A percentile compares a stretch with the other conserved stretches of the same genome.
phyloP scores from a whole-genome alignment of 495 filamentous ascomycete species.

The Podospora anserina region DNA sequence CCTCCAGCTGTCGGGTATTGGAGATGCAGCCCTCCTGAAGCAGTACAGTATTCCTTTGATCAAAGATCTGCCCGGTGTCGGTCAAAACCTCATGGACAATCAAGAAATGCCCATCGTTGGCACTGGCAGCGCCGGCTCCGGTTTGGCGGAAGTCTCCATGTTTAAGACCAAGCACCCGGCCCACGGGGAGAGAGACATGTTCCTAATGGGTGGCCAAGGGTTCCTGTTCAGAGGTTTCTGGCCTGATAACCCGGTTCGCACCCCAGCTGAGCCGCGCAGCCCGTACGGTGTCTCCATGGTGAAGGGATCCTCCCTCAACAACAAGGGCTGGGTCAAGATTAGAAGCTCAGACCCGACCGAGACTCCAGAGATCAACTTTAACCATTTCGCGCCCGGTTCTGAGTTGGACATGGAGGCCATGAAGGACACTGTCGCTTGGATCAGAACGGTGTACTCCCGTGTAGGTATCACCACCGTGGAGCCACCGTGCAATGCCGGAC shows the following conservation, averaged over 20 bases:
- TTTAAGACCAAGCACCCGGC: conserved; percentile 36
- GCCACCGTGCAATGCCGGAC: conserved; percentile 30
- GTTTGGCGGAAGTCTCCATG: conserved; percentile 34
- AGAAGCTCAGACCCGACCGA: conserved; percentile 31
- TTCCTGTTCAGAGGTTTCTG: conserved; percentile 41
- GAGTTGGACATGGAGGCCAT: conserved; percentile 36
- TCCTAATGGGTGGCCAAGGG: conserved; percentile 39
- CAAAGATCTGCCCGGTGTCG: conserved; percentile 54
- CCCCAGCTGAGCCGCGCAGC: conserved; percentile 26
- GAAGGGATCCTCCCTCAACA: conserved; percentile 33
- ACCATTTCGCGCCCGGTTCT: conserved; percentile 30
- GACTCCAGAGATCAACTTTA: conserved; percentile 42
- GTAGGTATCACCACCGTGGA: conserved; percentile 34
- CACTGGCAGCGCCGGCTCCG: conserved; percentile 26
- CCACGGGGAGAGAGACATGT: conserved; percentile 39
- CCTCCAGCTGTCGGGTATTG: conserved; percentile 43
- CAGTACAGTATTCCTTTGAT: conserved; percentile 44
- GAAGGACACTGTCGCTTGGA: conserved; percentile 38
- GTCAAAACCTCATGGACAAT: conserved; percentile 60
- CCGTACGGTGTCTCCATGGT: conserved; percentile 40
- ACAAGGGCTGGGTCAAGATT: conserved; percentile 38
- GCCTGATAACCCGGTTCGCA: conserved; percentile 33
- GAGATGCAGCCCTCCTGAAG: conserved; percentile 10
- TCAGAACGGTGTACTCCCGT: conserved; percentile 29
- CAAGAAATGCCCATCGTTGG: conserved; percentile 51